These are phyloP conservation scores for Pyrenophora teres DNA, from an alignment of 2,329 filamentous ascomycete species.

Conservation along the genomic window DNA sequence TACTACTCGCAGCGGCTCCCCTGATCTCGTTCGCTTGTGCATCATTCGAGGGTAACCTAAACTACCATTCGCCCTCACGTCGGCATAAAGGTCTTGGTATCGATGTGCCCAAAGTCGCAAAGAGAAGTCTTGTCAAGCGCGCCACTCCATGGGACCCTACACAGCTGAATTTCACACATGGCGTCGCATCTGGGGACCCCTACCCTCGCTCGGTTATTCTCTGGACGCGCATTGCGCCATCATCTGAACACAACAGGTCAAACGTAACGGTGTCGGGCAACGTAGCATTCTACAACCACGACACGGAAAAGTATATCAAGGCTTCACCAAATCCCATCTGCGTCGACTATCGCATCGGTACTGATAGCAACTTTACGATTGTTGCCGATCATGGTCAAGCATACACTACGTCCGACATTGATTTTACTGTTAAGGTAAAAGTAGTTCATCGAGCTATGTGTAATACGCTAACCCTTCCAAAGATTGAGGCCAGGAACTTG, in stretches of 20 bases:
- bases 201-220: slow-evolving; percentile 49
- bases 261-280: slow-evolving; percentile 61
- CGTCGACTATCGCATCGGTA: slow-evolving; percentile 66
- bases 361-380: slow-evolving; percentile 52
- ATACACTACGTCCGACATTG: slow-evolving; percentile 74
- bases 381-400: slow-evolving; percentile 63
- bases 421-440: slow-evolving; percentile 72
- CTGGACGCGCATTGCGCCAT: slow-evolving; percentile 46
- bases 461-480: slow-evolving; percentile 16
- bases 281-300: slow-evolving; percentile 59
- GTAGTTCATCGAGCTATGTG: rapidly evolving
- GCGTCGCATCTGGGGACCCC: slow-evolving; percentile 55
- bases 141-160: slow-evolving; percentile 46
- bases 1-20: slow-evolving; percentile 20
- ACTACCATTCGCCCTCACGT: slow-evolving; percentile 68
- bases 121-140: slow-evolving; percentile 49
- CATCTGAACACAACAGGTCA: slow-evolving; percentile 47
- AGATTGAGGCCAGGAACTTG: slow-evolving; percentile 68
- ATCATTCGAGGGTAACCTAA: slow-evolving; percentile 57
- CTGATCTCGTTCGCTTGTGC: slow-evolving; percentile 23
- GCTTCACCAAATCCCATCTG: slow-evolving; percentile 67
- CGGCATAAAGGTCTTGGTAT: slow-evolving; percentile 68
- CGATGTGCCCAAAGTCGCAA: slow-evolving; percentile 62
- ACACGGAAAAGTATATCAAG: slow-evolving; percentile 57
- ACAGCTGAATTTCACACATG: slow-evolving; percentile 47